Conservation (phyloP, 2,329 filamentous ascomycete genomes). For the Hypoxylon sp. region DNA sequence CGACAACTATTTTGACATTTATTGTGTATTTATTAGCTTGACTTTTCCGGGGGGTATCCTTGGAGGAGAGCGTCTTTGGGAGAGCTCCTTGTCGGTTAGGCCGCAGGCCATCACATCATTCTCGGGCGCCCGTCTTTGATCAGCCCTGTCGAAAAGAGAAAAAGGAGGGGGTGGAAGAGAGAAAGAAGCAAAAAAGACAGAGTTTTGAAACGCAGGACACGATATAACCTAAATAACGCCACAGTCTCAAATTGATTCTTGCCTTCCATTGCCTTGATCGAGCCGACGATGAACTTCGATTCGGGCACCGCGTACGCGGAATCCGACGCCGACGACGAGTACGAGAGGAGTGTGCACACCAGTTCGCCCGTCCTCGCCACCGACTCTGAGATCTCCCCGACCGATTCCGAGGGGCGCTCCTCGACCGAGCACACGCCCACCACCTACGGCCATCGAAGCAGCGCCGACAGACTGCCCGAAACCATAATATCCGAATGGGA, state of each 20-base stretch:
- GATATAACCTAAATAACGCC: slow-evolving; percentile 38
- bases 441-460: slow-evolving; percentile 78
- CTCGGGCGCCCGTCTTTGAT: slow-evolving; percentile 28
- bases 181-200: slow-evolving; percentile 29
- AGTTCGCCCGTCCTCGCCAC: slow-evolving; percentile 75
- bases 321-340: slow-evolving; percentile 87
- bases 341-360: slow-evolving; percentile 79
- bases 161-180: slow-evolving; percentile 27
- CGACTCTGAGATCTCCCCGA: slow-evolving; percentile 78
- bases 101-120: slow-evolving; percentile 14
- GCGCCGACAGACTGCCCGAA: slow-evolving; percentile 77
- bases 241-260: slow-evolving; percentile 39
- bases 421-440: slow-evolving; percentile 83
- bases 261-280: slow-evolving; percentile 27
- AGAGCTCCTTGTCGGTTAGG: slow-evolving; percentile 30
- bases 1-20: slow-evolving; percentile 21
- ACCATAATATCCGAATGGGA: slow-evolving; percentile 86
- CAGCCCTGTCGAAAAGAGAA: slow-evolving; percentile 13
- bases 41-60: slow-evolving; percentile 24
- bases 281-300: slow-evolving; percentile 70
- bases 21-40: slow-evolving; percentile 15
- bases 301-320: slow-evolving; percentile 81
- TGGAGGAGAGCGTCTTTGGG: slow-evolving; percentile 17
- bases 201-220: slow-evolving; percentile 29
- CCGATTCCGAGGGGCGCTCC: slow-evolving; percentile 79